These are phyloP conservation scores for Dalbergia cochinchinensis DNA, from an alignment of 306 rosid genomes.

Conservation along the genomic window DNA sequence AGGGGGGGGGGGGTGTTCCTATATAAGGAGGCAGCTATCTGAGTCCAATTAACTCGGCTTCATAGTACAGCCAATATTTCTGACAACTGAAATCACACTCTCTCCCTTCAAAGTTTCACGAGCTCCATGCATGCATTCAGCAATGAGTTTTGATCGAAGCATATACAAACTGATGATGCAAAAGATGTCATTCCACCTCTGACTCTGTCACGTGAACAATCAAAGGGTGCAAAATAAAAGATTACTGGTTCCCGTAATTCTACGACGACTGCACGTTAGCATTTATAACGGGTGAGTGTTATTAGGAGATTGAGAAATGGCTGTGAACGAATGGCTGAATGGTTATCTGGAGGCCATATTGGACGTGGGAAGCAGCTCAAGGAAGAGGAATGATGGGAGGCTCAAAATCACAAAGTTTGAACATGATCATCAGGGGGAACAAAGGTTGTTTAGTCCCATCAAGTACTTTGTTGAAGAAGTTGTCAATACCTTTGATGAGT, in stretches of 20 bases:
- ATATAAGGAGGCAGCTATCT: slow-evolving; percentile 41
- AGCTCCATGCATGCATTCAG: neutral
- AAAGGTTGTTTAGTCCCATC: slow-evolving; percentile 70
- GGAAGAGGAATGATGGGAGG: slow-evolving; percentile 53
- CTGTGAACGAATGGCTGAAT: slow-evolving; percentile 77
- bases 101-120: neutral
- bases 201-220: no score
- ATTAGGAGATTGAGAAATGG: slow-evolving; percentile 45
- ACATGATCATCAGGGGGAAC: slow-evolving; percentile 41
- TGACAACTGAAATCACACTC: slow-evolving; percentile 8
- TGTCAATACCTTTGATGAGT: slow-evolving; percentile 73
- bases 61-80: slow-evolving; percentile 29
- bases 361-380: slow-evolving; percentile 65
- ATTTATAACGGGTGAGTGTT: no score
- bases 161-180: neutral
- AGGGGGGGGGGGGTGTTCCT: no score
- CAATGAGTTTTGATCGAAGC: neutral
- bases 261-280: no score
- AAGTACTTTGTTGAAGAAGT: slow-evolving; percentile 81
- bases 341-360: slow-evolving; percentile 84
- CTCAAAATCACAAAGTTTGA: slow-evolving; percentile 53
- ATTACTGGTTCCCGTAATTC: no score
- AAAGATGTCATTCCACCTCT: neutral
- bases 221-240: no score
- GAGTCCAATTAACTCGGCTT: slow-evolving; percentile 41